Conservation (phyloP, 495 filamentous ascomycete species). For the Penicillium cosmopolitanum region DNA sequence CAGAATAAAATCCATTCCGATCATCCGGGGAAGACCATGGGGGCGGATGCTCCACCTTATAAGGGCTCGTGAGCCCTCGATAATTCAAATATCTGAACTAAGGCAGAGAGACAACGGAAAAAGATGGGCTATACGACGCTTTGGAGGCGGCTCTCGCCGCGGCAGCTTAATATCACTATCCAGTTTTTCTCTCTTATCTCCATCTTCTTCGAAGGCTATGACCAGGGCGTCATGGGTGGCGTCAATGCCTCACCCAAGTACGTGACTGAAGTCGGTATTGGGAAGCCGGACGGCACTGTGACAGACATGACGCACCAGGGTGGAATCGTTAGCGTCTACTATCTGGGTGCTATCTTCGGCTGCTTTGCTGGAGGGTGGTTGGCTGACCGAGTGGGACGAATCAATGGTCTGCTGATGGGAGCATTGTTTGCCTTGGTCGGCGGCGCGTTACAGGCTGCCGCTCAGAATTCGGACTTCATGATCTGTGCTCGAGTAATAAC, state of each 20-base stretch:
- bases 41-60: too few relatives aligned
- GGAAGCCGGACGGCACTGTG: slow-evolving; percentile 38
- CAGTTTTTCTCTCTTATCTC: slow-evolving; percentile 51
- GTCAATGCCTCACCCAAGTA: slow-evolving; percentile 49
- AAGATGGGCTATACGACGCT: slow-evolving; percentile 45
- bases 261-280: slow-evolving; percentile 42
- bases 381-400: slow-evolving; percentile 56
- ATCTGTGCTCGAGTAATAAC: slow-evolving; percentile 58
- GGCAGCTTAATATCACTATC: slow-evolving; percentile 47
- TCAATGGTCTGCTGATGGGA: slow-evolving; percentile 55
- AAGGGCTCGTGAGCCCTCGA: too few relatives aligned
- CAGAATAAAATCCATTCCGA: not conserved
- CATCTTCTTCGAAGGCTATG: slow-evolving; percentile 60
- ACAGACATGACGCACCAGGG: slow-evolving; percentile 45
- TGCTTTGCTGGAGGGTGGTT: slow-evolving; percentile 54
- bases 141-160: slow-evolving; percentile 46
- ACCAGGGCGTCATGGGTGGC: slow-evolving; percentile 56
- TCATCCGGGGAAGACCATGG: not conserved
- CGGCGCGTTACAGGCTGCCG: slow-evolving; percentile 54
- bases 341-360: slow-evolving; percentile 57
- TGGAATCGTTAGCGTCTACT: slow-evolving; percentile 60
- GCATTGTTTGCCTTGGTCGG: slow-evolving; percentile 55
- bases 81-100: not conserved
- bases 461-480: slow-evolving; percentile 56
- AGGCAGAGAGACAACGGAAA: not conserved